Evolutionary conservation across 108 stramenopile species (phyloP).

Genomic region (Nannochloropsis salina): DNA sequence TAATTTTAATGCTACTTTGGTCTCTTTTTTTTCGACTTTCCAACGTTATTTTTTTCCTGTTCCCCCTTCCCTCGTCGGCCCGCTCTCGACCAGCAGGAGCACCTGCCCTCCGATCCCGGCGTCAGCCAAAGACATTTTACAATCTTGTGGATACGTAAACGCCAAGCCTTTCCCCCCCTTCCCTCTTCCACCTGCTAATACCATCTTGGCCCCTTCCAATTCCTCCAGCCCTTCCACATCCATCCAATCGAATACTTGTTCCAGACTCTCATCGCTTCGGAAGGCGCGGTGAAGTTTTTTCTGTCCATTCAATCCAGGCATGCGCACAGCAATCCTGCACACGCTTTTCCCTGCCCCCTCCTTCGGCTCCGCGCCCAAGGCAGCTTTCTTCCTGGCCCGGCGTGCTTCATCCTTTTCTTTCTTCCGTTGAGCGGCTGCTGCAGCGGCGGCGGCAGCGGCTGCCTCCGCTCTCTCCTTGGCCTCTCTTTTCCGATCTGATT

Average conservation of each 20-base stretch:
- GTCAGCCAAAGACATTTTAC: background rate
- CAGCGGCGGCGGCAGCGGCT: background rate
- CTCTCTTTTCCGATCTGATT: background rate
- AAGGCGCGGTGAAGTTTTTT: background rate
- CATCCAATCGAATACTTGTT: slow-evolving; percentile 10
- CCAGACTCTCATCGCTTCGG: background rate
- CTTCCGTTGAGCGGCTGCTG: background rate
- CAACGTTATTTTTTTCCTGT: background rate
- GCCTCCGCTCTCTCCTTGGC: background rate
- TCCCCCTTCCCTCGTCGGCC: background rate
- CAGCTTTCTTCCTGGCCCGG: background rate
- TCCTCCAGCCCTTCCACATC: background rate
- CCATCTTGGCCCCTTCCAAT: slow-evolving; percentile 3
- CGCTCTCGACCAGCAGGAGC: background rate
- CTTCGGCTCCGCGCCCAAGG: background rate
- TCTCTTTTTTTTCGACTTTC: background rate
- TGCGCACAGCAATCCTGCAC: background rate
- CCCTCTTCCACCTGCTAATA: background rate
- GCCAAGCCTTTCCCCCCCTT: background rate
- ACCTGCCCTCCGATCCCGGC: slow-evolving; percentile 10
- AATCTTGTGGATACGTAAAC: background rate
- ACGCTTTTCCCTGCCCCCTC: background rate
- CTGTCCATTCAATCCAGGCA: background rate
- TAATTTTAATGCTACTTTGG: background rate
- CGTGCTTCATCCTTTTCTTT: background rate